phyloP scores from a whole-genome alignment of 192 early-diverging fungal species.

The Phlyctochytrium bullatum region DNA sequence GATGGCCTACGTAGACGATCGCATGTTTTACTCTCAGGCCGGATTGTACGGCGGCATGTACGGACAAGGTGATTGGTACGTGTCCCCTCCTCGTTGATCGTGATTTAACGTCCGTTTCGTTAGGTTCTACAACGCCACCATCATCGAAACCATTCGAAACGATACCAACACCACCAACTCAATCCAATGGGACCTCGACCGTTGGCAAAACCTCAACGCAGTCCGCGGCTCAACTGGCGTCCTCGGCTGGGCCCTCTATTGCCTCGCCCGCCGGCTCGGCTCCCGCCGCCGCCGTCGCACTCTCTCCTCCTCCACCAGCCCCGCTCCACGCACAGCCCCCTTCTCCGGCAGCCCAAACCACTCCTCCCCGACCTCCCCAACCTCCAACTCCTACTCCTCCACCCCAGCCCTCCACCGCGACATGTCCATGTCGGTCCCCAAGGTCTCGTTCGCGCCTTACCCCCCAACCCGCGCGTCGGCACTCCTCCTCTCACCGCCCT shows the following conservation, averaged over 20 bases:
- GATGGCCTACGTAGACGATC: constrained; percentile 22
- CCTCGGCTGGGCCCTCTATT: constrained; percentile 20
- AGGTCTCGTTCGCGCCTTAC: no score
- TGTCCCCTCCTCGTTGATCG: not conserved
- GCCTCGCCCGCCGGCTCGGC: constrained; percentile 10
- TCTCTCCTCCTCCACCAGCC: not conserved
- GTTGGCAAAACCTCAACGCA: constrained; percentile 22
- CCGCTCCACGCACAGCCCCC: not conserved
- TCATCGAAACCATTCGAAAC: no score
- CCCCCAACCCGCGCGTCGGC: no score
- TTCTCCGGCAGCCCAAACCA: not conserved
- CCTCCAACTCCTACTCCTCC: not conserved
- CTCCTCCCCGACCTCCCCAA: not conserved
- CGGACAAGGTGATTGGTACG: constrained; percentile 16
- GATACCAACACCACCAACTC: not conserved
- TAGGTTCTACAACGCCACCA: constrained; percentile 10
- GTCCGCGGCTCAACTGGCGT: constrained; percentile 13
- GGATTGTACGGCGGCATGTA: constrained; percentile 24
- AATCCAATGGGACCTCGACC: constrained; percentile 10
- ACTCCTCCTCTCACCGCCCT: no score
- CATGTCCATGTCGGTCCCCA: no score
- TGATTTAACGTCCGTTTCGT: no score
- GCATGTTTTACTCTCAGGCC: constrained; percentile 20
- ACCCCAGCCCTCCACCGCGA: no score
- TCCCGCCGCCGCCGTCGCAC: not conserved